These are phyloP conservation scores for Otatea glauca DNA, from an alignment of 176 grass and related monocot species.

Conservation along the genomic window DNA sequence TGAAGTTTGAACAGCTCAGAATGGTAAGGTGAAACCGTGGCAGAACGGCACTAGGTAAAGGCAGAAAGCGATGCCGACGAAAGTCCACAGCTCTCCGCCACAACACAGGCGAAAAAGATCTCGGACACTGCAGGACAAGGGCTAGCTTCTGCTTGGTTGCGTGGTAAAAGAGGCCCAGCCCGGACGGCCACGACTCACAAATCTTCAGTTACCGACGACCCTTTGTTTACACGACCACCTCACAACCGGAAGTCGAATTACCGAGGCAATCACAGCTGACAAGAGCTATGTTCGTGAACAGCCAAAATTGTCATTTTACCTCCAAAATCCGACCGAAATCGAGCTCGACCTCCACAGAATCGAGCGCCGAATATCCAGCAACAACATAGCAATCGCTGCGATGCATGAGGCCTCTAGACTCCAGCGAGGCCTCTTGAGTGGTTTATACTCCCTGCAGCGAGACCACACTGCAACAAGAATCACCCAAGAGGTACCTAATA, in stretches of 20 bases:
- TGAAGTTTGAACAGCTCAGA: no score
- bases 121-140: neutral
- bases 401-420: neutral
- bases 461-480: neutral
- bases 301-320: neutral
- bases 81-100: neutral
- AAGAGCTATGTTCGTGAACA: neutral
- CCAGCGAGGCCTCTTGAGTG: no score
- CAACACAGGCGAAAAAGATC: neutral
- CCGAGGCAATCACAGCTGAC: neutral
- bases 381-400: neutral
- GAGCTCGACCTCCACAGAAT: neutral
- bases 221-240: neutral
- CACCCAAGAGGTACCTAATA: neutral
- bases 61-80: neutral
- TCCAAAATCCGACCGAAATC: neutral
- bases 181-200: neutral
- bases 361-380: constrained; percentile 37
- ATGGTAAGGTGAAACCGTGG: neutral
- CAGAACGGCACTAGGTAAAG: neutral
- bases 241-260: neutral
- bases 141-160: neutral
- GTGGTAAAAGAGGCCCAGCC: neutral
- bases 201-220: neutral
- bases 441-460: no score